phyloP scores from a whole-genome alignment of 768 basidiomycete genomes.

The Cystofilobasidium macerans region DNA sequence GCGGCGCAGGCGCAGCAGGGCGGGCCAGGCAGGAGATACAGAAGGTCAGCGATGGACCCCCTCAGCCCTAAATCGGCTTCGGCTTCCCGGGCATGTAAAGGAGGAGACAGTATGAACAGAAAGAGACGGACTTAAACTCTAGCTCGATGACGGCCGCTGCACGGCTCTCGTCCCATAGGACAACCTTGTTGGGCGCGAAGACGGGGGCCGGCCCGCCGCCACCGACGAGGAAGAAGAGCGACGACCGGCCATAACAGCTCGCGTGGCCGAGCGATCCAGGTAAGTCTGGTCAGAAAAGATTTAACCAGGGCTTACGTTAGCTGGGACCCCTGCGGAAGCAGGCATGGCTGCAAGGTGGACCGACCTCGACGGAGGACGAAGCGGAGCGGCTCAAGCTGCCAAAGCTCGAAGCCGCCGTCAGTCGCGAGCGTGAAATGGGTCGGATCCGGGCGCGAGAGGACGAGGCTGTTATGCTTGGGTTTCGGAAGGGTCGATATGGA shows the following conservation, averaged over 20 bases:
- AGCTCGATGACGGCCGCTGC: conserved; percentile 21
- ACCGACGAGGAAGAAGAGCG: conserved; percentile 38
- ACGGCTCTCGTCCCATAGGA: conserved; percentile 35
- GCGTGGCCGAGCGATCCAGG: conserved; percentile 34
- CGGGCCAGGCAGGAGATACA: no score
- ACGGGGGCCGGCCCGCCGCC: conserved; percentile 36
- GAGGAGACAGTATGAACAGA: not conserved
- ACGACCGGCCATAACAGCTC: conserved; percentile 30
- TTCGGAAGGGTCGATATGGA: conserved; percentile 35
- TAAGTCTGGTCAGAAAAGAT: conserved; percentile 27
- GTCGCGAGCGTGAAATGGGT: conserved; percentile 33
- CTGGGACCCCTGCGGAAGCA: no score
- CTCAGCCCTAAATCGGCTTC: no score
- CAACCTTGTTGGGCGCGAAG: conserved; percentile 39
- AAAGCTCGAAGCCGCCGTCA: conserved; percentile 36
- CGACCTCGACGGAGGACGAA: conserved; percentile 31
- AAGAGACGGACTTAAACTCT: conserved; percentile 15
- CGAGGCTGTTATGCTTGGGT: conserved; percentile 32
- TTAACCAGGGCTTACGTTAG: not conserved
- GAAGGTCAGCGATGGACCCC: not conserved
- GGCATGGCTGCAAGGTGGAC: no score
- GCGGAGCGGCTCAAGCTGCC: conserved; percentile 31
- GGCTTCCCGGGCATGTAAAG: not conserved
- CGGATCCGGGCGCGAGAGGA: conserved; percentile 31
- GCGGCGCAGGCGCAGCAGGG: not conserved